Conservation (phyloP, 371 early-diverging fungal species). For the Syncephalis plumigaleata region DNA sequence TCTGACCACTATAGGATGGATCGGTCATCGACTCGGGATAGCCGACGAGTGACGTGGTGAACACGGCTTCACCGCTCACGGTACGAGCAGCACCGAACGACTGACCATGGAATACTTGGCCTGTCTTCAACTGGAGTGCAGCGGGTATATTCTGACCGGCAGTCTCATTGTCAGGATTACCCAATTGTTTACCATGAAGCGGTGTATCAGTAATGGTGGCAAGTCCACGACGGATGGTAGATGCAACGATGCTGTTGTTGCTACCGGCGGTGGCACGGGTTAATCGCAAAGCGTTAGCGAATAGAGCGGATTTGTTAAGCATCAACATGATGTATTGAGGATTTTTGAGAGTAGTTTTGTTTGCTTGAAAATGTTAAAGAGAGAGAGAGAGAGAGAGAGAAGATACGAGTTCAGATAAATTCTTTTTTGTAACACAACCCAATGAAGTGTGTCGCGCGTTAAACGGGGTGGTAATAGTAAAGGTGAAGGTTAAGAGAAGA, state of each 20-base stretch:
- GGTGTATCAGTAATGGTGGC: slow-evolving; percentile 23
- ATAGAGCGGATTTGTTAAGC: no score
- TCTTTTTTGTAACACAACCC: no score
- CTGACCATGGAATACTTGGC: slow-evolving; percentile 52
- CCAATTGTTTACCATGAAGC: slow-evolving; percentile 23
- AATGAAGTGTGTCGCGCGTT: no score
- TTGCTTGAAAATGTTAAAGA: no score
- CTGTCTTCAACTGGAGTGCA: slow-evolving; percentile 53
- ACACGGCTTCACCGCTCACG: slow-evolving; percentile 59
- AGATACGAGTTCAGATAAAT: no score
- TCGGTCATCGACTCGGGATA: slow-evolving; percentile 84
- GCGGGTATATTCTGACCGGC: slow-evolving; percentile 23
- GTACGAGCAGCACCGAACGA: slow-evolving; percentile 52
- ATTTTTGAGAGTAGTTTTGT: no score
- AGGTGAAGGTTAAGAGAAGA: no score
- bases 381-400: no score
- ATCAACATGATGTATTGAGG: no score
- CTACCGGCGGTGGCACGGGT: no score
- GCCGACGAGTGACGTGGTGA: slow-evolving; percentile 88
- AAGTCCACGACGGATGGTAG: slow-evolving; percentile 21
- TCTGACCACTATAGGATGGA: slow-evolving; percentile 71
- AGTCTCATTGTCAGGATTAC: slow-evolving; percentile 7
- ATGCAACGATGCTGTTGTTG: no score
- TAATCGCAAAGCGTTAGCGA: no score
- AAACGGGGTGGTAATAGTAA: background rate